Conservation (phyloP, 257 asterid species). For the Solanum gracilifrons region DNA sequence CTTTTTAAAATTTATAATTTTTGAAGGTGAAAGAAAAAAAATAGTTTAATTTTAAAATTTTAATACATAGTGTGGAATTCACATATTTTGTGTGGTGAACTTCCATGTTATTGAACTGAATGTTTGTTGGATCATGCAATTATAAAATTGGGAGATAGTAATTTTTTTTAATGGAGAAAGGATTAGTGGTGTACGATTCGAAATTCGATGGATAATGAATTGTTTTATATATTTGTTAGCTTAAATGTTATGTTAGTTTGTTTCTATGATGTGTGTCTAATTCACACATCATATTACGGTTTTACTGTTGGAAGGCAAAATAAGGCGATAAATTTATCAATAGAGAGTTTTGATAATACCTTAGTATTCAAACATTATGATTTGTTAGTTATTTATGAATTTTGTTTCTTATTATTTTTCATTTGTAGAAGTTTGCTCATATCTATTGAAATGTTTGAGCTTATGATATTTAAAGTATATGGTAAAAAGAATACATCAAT, state of each 20-base stretch:
- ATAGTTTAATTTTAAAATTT: neutral
- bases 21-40: neutral
- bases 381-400: neutral
- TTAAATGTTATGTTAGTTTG: neutral
- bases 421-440: neutral
- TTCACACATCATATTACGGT: neutral
- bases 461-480: neutral
- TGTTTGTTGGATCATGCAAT: neutral
- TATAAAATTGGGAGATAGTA: neutral
- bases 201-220: neutral
- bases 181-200: neutral
- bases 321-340: neutral
- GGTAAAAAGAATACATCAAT: neutral
- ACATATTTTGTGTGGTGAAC: neutral
- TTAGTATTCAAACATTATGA: neutral
- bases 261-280: neutral
- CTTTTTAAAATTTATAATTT: neutral
- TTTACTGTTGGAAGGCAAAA: neutral
- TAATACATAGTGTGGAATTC: neutral
- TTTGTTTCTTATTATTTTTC: neutral
- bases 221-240: neutral
- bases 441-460: neutral
- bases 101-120: neutral
- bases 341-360: neutral
- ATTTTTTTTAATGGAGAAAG: neutral